Percentiles rank a stretch among this genome's conserved stretches.
Evolutionary conservation across 768 basidiomycete species (phyloP).

Genomic region (Harrya chromipes): DNA sequence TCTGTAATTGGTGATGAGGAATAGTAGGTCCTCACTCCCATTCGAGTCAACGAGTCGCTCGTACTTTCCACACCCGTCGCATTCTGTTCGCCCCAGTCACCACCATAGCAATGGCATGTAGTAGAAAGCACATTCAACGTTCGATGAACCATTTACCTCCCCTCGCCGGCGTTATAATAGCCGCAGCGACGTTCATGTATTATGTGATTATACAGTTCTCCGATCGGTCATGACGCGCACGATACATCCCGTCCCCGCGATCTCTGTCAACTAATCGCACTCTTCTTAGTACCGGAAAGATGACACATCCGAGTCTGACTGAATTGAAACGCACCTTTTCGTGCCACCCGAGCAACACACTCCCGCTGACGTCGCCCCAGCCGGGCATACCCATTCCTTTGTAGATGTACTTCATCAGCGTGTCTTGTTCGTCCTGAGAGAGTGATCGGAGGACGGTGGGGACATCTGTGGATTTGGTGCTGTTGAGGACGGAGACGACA

Average conservation of each 20-base stretch:
- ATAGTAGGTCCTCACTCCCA: no score
- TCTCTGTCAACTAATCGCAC: conserved; percentile 73
- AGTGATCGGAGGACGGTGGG: conserved; percentile 68
- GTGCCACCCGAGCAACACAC: conserved; percentile 80
- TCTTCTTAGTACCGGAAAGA: conserved; percentile 5
- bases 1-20: no score
- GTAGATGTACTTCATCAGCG: conserved; percentile 97
- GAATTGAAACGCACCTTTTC: conserved; percentile 66
- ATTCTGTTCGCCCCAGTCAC: no score
- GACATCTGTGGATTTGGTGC: conserved; percentile 88
- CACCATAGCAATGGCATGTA: no score
- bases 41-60: no score
- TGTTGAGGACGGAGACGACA: conserved; percentile 87
- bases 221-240: conserved; percentile 81
- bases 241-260: conserved; percentile 93
- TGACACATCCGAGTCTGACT: conserved; percentile 7
- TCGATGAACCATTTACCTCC: no score
- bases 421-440: conserved; percentile 76
- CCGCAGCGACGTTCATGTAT: no score
- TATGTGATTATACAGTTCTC: conserved; percentile 46
- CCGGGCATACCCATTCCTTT: conserved; percentile 84
- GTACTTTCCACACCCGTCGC: no score
- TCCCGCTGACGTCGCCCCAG: conserved; percentile 60
- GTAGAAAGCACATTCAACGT: no score
- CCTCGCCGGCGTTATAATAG: no score